phyloP scores from a whole-genome alignment of 2,329 filamentous ascomycete genomes.

The Calonectria montana region DNA sequence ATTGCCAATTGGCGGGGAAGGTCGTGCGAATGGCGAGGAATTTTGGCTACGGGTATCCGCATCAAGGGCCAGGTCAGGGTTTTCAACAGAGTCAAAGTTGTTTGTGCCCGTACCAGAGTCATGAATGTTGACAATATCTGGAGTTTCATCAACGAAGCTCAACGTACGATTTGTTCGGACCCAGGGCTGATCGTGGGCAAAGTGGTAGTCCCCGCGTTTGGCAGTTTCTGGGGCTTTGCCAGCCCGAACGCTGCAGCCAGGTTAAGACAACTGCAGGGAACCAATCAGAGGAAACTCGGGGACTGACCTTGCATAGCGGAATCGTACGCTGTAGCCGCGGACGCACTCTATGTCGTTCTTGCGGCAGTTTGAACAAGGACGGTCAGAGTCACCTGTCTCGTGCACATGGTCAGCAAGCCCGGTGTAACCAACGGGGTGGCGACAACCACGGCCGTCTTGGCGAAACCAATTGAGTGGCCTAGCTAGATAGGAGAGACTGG shows the following conservation, averaged over 20 bases:
- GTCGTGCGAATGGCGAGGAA: conserved; percentile 21
- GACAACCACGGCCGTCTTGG: neutral
- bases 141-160: conserved; percentile 45
- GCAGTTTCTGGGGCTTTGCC: conserved; percentile 29
- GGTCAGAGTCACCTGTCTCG: conserved; percentile 33
- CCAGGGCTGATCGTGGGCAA: conserved; percentile 43
- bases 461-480: neutral
- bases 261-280: conserved; percentile 12
- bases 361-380: conserved; percentile 41
- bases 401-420: conserved; percentile 16
- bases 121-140: conserved; percentile 43
- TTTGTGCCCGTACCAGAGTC: conserved; percentile 29
- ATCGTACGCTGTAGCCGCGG: conserved; percentile 43
- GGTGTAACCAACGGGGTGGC: neutral
- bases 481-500: neutral
- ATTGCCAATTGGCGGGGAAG: conserved; percentile 8
- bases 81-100: conserved; percentile 27
- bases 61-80: conserved; percentile 3
- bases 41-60: conserved; percentile 19
- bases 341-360: conserved; percentile 42
- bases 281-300: neutral
- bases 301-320: conserved; percentile 42
- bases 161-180: conserved; percentile 40
- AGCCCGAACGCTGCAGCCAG: conserved; percentile 31
- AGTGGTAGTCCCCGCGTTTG: conserved; percentile 33